Base-by-base conservation (phyloP, 1,284 basidiomycete species). In the Apiotrichum laibachii region DNA sequence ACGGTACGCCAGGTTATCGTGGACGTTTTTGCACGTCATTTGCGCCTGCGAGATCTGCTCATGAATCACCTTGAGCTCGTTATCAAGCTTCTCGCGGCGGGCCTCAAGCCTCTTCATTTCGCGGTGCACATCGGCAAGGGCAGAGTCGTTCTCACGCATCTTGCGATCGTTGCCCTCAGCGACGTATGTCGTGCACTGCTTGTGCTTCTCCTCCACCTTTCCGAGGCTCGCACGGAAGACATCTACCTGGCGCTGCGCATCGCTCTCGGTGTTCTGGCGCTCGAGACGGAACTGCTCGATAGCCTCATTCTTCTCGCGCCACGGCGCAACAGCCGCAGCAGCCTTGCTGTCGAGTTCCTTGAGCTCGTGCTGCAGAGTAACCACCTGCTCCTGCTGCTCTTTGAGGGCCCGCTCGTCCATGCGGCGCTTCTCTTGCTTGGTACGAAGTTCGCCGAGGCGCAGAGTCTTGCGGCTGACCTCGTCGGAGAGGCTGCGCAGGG, bases 1-100 rank as follows among this genome's bases (percentile, higher is more conserved):
- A 53, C 92, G 83, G 62, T 90, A 85, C 11, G 89, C 86, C 47
- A 94, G 80, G 72, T 98, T 99, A 73, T 92, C 89, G 61, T 87
- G 85, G 64, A 97, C 81, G 73, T 90, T 94, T 19, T 85, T 83
- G 51, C 86, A 77, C 16, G 84, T 84, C 43, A 86, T 84, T 51
- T 85, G 86, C 54, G 88, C 84, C 65, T 88, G 62, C 1, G 71
- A 80, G 9, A 88, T 77, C 51, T 87, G 82, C 44, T 80, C 78
- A 11, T 72, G 64, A 2, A 81, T 61, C 2, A 55, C 47, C 8
- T 64, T 37, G 57, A 91, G 85, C 48, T 85, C 81, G 5, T 71
- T 72, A 66, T 88, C 85, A 49, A 84, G 82, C n/a, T 83, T 80
- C 44, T 84, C 81, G 13, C 72, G 64, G 2, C 72, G 74, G 61